A percentile compares a stretch with the other conserved stretches of the same genome.
Conservation (phyloP, 768 basidiomycete species). For the Suillus subalutaceus region DNA sequence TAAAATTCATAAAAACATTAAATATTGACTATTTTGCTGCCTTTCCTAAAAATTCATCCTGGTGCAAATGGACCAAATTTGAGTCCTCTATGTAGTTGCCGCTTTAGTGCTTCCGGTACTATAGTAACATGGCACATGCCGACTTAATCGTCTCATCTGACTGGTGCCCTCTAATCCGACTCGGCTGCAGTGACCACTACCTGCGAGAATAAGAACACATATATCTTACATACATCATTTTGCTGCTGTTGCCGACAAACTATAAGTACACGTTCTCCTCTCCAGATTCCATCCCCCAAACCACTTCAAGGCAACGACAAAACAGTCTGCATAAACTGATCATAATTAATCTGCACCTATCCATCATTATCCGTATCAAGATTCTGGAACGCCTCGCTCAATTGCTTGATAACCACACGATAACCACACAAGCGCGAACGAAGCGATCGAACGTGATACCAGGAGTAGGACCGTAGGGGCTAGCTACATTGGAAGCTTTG, state of each 20-base stretch:
- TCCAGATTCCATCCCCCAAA: background rate
- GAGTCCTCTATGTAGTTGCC: too few relatives aligned
- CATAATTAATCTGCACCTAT: slow-evolving; percentile 57
- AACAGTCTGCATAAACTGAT: slow-evolving; percentile 56
- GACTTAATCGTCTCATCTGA: too few relatives aligned
- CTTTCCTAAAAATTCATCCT: too few relatives aligned
- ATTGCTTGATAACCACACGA: too few relatives aligned
- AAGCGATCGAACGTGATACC: slow-evolving; percentile 88
- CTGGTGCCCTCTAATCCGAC: too few relatives aligned
- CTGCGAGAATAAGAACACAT: background rate
- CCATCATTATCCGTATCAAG: slow-evolving; percentile 66
- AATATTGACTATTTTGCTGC: too few relatives aligned
- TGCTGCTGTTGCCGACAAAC: background rate
- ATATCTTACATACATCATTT: slow-evolving; percentile 1
- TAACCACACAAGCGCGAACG: slow-evolving; percentile 81
- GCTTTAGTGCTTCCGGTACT: too few relatives aligned
- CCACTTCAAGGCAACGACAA: slow-evolving; percentile 45
- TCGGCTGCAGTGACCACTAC: background rate
- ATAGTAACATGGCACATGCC: too few relatives aligned
- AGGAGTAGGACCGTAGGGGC: slow-evolving; percentile 37
- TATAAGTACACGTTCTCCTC: background rate
- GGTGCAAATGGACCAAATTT: too few relatives aligned
- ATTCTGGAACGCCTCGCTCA: slow-evolving; percentile 68
- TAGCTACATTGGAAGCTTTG: slow-evolving; percentile 51
- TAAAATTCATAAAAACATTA: too few relatives aligned